Conservation (phyloP, 2,329 filamentous ascomycete genomes). For the Apiospora rasikravindrae region DNA sequence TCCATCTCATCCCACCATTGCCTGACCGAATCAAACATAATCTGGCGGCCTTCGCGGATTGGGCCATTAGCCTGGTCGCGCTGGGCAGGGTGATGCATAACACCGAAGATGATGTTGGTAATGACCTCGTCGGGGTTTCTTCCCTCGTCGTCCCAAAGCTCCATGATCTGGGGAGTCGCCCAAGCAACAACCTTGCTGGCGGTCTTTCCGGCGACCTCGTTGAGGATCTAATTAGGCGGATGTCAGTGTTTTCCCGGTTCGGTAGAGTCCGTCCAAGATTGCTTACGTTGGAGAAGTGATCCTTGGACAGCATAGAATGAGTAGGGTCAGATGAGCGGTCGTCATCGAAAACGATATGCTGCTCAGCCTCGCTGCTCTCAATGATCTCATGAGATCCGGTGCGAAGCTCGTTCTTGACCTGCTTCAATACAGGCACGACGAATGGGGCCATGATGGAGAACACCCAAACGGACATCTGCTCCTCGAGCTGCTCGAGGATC, state of each 20-base stretch:
- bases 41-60: slow-evolving; percentile 70
- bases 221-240: slow-evolving; percentile 62
- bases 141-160: slow-evolving; percentile 81
- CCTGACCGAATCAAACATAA: slow-evolving; percentile 81
- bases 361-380: slow-evolving; percentile 80
- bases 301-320: slow-evolving; percentile 95
- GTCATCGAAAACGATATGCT: slow-evolving; percentile 85
- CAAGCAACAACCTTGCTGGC: slow-evolving; percentile 81
- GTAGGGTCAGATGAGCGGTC: slow-evolving; percentile 81
- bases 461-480: slow-evolving; percentile 87
- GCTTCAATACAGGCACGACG: slow-evolving; percentile 81
- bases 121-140: slow-evolving; percentile 73
- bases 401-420: slow-evolving; percentile 85
- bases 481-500: slow-evolving; percentile 83
- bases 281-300: slow-evolving; percentile 85
- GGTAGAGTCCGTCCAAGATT: not conserved
- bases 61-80: slow-evolving; percentile 73
- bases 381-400: slow-evolving; percentile 90
- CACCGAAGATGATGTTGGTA: slow-evolving; percentile 77
- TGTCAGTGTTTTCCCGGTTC: not conserved
- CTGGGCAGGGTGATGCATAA: slow-evolving; percentile 88
- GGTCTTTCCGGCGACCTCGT: slow-evolving; percentile 84
- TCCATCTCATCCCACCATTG: slow-evolving; percentile 80
- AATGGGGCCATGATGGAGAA: slow-evolving; percentile 92
- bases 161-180: slow-evolving; percentile 88